Conservation (phyloP, 2,329 filamentous ascomycete species). For the Aureobasidium sp. region DNA sequence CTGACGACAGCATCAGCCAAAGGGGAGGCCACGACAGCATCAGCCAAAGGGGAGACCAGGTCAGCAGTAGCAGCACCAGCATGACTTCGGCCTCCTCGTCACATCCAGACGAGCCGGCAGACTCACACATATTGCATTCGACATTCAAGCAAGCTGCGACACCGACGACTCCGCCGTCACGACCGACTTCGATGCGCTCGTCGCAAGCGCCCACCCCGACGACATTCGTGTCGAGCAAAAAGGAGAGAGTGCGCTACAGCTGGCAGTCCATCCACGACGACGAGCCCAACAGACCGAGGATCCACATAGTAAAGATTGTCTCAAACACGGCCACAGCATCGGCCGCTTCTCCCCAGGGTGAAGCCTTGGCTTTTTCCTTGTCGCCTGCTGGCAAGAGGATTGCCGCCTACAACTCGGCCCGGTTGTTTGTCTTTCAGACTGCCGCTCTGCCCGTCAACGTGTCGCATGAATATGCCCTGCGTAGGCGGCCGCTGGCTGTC, state of each 20-base stretch:
- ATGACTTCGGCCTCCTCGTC: neutral
- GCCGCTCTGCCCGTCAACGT: conserved; percentile 51
- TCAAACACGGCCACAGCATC: conserved; percentile 77
- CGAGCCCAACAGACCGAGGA: conserved; percentile 31
- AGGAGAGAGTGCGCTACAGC: conserved; percentile 31
- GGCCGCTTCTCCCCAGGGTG: conserved; percentile 51
- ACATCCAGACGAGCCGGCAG: neutral
- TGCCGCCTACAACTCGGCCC: conserved; percentile 76
- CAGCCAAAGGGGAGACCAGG: conserved; percentile 16
- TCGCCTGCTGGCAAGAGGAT: conserved; percentile 69
- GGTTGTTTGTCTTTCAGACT: conserved; percentile 72
- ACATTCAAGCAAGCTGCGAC: neutral
- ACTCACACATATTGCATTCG: conserved; percentile 3
- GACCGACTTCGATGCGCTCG: conserved; percentile 16
- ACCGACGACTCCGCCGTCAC: conserved; percentile 17
- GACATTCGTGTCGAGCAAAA: conserved; percentile 21
- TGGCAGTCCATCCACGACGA: conserved; percentile 33
- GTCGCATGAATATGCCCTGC: conserved; percentile 69
- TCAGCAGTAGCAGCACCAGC: neutral
- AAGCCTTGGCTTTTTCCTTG: conserved; percentile 77
- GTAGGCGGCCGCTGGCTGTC: conserved; percentile 65
- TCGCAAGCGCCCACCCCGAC: conserved; percentile 17
- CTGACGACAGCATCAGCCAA: conserved; percentile 19
- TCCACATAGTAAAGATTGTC: conserved; percentile 63
- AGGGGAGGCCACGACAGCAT: conserved; percentile 14